A percentile compares a stretch with the other conserved stretches of the same genome.
Evolutionary conservation across 2,329 filamentous ascomycete genomes (phyloP).

Genomic region (Diaporthe velutina): DNA sequence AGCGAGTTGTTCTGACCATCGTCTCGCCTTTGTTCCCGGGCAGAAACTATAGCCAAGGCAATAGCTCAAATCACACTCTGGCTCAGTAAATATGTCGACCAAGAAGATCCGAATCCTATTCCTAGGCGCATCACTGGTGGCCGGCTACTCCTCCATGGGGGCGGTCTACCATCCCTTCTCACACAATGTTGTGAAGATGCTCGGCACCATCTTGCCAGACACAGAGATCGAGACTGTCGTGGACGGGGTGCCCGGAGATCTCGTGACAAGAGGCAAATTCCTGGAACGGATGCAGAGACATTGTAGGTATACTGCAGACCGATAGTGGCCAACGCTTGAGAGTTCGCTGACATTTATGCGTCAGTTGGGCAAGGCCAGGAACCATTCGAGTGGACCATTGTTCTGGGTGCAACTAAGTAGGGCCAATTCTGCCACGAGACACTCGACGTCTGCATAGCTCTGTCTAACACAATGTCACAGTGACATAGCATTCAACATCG

Average conservation of each 20-base stretch:
- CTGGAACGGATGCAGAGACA: slow-evolving; percentile 43
- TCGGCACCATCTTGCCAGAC: slow-evolving; percentile 25
- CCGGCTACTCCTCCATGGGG: slow-evolving; percentile 32
- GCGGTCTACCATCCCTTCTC: slow-evolving; percentile 33
- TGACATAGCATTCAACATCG: slow-evolving; percentile 62
- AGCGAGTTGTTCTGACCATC: neutral
- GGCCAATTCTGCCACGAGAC: neutral
- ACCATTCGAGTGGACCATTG: slow-evolving; percentile 70
- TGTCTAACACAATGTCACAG: slow-evolving; percentile 38
- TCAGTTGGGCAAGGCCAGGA: slow-evolving; percentile 35
- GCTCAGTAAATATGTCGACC: neutral
- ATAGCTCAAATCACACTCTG: neutral
- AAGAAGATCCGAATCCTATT: slow-evolving; percentile 34
- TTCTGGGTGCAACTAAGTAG: slow-evolving; percentile 74
- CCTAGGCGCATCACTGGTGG: slow-evolving; percentile 34
- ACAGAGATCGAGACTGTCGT: slow-evolving; percentile 32
- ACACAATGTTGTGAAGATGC: slow-evolving; percentile 32
- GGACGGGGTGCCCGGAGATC: slow-evolving; percentile 47
- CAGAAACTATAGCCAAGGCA: neutral
- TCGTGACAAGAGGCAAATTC: slow-evolving; percentile 43
- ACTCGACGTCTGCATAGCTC: neutral
- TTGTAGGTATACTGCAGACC: slow-evolving; percentile 40
- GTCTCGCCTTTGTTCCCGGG: neutral
- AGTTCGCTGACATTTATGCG: neutral
- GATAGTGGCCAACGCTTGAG: neutral